Base-by-base conservation (phyloP, 306 rosid genomes). In the Styphnolobium japonicum region DNA sequence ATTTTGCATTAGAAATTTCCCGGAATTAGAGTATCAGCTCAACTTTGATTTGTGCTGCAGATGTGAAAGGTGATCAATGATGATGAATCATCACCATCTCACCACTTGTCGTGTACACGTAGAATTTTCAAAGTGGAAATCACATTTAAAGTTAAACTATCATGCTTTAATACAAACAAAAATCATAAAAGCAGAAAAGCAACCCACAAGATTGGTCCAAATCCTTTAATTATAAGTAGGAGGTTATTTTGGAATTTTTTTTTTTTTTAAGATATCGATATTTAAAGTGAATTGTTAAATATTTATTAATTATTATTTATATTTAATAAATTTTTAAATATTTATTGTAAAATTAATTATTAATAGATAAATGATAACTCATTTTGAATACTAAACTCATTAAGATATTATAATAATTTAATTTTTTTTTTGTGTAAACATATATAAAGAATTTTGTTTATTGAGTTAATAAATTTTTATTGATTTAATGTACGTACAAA, bases 111-210 rank as follows among this genome's bases (percentile, higher is more conserved):
- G 2, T n/a, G 29, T n/a, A 63, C 76, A 23, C 42, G 79, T 67
- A 68, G 83, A 82, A 80, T 65, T 75, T 75, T 80, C 85, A 77
- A 68, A 49, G 61, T 12, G 58, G 31, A 11, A 68, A 52, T 10
- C 46, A 71, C 36, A 60, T 37, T 67, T 57, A 5, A 3, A 46
- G 19, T 15, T 46, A 5, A 39, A 70, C 2, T 27, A 42, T 71
- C 71, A 46, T 1, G 65, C 34, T 57, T 49, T 34, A 37, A 36
- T 27, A 25, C 80, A 36, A 21, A 71, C 62, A 18, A 63, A 57
- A 57, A 39, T 29, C 7, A 68, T 22, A 79, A 56, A 67, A n/a
- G 76, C 63, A 68, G 31, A 79, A 56, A 67, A n/a, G 76, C 63
- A 46, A 71, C 60, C 6, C 3, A 25, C 18, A 27, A 27, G 25